phyloP scores from a whole-genome alignment of 202 grass and related monocot genomes.

The Bolboschoenoplectus hybrid region DNA sequence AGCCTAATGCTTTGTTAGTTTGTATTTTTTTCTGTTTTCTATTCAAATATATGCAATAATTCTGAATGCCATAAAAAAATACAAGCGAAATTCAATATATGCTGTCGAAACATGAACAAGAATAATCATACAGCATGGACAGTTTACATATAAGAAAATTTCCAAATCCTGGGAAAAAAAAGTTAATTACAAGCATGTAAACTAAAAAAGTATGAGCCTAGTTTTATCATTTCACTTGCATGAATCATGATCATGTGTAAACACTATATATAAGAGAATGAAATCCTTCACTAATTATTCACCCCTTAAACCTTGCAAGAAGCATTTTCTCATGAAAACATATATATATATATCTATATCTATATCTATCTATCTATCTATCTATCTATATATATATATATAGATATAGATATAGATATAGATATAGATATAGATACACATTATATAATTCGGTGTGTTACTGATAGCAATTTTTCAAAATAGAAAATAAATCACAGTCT shows the following conservation, averaged over 20 bases:
- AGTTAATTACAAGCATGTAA: neutral
- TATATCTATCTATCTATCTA: too few relatives aligned
- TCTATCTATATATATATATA: too few relatives aligned
- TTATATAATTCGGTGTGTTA: neutral
- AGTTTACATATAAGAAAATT: neutral
- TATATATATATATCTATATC: neutral
- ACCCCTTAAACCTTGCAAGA: neutral
- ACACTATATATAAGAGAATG: neutral
- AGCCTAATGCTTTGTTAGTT: neutral
- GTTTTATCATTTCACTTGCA: constrained; percentile 18
- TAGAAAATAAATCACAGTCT: neutral
- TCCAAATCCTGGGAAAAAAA: neutral
- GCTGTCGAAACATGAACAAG: too few relatives aligned
- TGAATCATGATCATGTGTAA: constrained; percentile 8
- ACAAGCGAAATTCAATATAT: neutral
- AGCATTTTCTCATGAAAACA: neutral
- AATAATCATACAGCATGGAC: neutral
- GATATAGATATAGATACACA: too few relatives aligned
- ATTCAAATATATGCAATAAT: neutral
- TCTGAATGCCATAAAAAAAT: neutral
- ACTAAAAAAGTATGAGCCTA: neutral
- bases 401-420: too few relatives aligned
- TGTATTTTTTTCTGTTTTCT: neutral
- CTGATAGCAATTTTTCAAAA: constrained; percentile 13
- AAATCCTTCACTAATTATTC: neutral